Evolutionary conservation across 352 stramenopile genomes (phyloP).

Genomic region (Phytophthora melonis): DNA sequence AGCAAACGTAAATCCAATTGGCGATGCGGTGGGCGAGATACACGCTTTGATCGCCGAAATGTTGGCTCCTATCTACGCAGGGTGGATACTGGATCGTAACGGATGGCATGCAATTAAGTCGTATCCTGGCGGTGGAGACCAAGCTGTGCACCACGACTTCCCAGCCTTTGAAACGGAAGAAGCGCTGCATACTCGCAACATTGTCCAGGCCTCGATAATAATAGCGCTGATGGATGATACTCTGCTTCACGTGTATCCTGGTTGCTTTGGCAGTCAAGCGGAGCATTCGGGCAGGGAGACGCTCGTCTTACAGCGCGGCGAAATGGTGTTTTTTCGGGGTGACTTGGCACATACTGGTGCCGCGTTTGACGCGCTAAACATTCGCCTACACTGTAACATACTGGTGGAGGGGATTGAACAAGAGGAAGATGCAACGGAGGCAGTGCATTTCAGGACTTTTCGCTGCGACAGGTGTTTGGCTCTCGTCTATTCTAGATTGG

Average conservation of each 20-base stretch:
- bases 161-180: neutral
- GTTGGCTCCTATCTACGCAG: too few relatives aligned
- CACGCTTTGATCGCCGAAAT: too few relatives aligned
- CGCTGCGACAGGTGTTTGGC: neutral
- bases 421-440: neutral
- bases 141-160: neutral
- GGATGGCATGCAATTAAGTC: neutral
- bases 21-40: too few relatives aligned
- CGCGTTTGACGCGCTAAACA: neutral
- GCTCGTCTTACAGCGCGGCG: neutral
- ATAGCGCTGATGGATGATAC: neutral
- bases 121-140: neutral
- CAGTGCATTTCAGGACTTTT: neutral
- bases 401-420: neutral
- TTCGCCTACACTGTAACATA: neutral
- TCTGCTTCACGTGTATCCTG: neutral
- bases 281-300: neutral
- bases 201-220: neutral
- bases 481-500: neutral
- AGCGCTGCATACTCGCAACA: neutral
- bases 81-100: too few relatives aligned
- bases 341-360: neutral
- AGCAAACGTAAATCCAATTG: too few relatives aligned
- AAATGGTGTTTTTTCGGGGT: neutral
- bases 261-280: neutral